Evolutionary conservation across 352 stramenopile species (phyloP), one percentile per base, ranked within the genome.

Genomic region (Phytophthora multivora): DNA sequence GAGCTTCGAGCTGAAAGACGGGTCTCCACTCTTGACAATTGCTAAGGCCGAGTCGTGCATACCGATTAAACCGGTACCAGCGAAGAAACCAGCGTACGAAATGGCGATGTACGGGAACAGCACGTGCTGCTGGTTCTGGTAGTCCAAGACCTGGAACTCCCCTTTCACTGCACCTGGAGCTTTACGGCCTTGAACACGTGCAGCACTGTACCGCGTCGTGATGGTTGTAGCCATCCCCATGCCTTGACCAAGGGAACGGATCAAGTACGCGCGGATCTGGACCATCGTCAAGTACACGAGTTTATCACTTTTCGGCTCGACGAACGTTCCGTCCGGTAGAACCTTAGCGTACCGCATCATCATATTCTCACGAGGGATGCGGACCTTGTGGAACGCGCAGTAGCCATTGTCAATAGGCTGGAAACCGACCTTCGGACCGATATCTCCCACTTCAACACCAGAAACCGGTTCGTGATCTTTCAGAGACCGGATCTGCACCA

Each of bases 251-350:
- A 61, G 33, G 6, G 41, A 51, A 9, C 43, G 52, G 35, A 66
- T 61, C 35, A 66, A 61, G 26, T 56, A 57, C 11, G 75, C 70
- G 10, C 77, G 74, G n/a, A 83, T 68, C 5, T 73, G 52, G 8
- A 86, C 69, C 74, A 83, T 84, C 0, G 74, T 87, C 13, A 87
- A 19, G 50, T 87, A 88, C 40, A 81, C 74, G n/a, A 88, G 60
- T 57, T 86, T 86, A 69, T 89, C 78, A 38, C 74, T 84, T 66
- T 85, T 67, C 6, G 78, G 78, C 68, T 83, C 69, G 4, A 83
- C 55, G 39, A 77, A 88, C 13, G 67, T 79, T 18, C 81, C 81
- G 31, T 90, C 67, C 0, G 74, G 72, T 1, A 80, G 30, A 33
- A 90, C 81, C 36, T 69, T 70, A 0, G 60, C 60, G 9, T 63